Conservation (phyloP, 805 yeast species). For the Monosporozyma aquatica region DNA sequence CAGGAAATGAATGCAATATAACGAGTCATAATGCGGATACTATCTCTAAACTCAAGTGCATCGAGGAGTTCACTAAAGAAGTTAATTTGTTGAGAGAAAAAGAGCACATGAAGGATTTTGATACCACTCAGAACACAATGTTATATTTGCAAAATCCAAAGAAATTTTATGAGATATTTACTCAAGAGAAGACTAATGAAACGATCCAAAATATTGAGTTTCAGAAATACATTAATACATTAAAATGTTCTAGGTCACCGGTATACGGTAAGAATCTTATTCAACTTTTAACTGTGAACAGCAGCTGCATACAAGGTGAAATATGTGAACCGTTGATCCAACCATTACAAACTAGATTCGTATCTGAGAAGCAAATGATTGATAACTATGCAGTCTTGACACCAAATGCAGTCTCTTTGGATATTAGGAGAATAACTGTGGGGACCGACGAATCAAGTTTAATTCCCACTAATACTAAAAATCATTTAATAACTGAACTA, state of each 20-base stretch:
- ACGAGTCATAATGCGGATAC: slow-evolving; percentile 41
- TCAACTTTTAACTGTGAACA: slow-evolving; percentile 30
- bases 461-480: slow-evolving; percentile 26
- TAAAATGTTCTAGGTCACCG: slow-evolving; percentile 60
- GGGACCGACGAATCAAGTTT: slow-evolving; percentile 21
- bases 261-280: slow-evolving; percentile 56
- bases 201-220: slow-evolving; percentile 48
- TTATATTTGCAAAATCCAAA: slow-evolving; percentile 34
- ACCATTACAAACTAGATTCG: slow-evolving; percentile 35
- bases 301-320: slow-evolving; percentile 6
- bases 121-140: slow-evolving; percentile 6
- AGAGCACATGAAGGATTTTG: slow-evolving; percentile 7
- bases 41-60: slow-evolving; percentile 39
- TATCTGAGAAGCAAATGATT: slow-evolving; percentile 40
- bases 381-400: slow-evolving; percentile 81
- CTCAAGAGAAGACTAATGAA: slow-evolving; percentile 43
- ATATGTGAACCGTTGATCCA: slow-evolving; percentile 30
- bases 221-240: slow-evolving; percentile 49
- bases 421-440: slow-evolving; percentile 41
- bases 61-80: slow-evolving; percentile 37
- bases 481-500: slow-evolving; percentile 7
- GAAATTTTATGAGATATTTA: slow-evolving; percentile 50
- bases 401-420: slow-evolving; percentile 73
- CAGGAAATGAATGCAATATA: slow-evolving; percentile 35
- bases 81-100: slow-evolving; percentile 34